These are phyloP conservation scores for Salix purpurea DNA, from an alignment of 345 rosid species.

Conservation along the genomic window DNA sequence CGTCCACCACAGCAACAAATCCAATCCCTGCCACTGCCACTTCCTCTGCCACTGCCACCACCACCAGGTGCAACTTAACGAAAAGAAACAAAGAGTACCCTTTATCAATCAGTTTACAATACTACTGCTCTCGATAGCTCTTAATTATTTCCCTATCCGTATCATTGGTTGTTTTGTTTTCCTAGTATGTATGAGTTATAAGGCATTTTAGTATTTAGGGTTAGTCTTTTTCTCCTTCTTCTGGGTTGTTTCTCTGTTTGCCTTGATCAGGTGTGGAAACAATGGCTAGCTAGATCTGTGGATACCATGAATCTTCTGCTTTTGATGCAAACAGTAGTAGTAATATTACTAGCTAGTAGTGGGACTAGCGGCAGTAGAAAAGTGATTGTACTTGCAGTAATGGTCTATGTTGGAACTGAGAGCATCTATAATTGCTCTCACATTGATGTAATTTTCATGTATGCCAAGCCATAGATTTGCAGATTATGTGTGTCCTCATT, in stretches of 20 bases:
- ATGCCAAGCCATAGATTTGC: conserved; percentile 28
- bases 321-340: conserved; percentile 35
- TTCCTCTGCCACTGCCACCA: conserved; percentile 2
- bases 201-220: conserved; percentile 24
- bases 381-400: conserved; percentile 31
- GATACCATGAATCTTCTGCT: conserved; percentile 29
- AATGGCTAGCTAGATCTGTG: conserved; percentile 15
- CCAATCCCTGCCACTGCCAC: conserved; percentile 30
- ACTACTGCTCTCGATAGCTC: background rate
- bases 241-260: conserved; percentile 5
- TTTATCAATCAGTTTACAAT: background rate
- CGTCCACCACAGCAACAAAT: conserved; percentile 35
- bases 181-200: background rate
- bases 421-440: conserved; percentile 25
- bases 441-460: conserved; percentile 26
- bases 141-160: background rate
- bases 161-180: background rate
- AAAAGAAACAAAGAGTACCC: background rate
- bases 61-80: conserved; percentile 37
- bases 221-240: background rate
- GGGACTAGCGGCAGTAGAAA: conserved; percentile 17
- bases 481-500: background rate
- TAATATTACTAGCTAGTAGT: conserved; percentile 15
- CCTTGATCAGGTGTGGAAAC: conserved; percentile 3
- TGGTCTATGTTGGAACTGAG: conserved; percentile 21